Evolutionary conservation across 768 basidiomycete genomes (phyloP).

Genomic region (Asterophora parasitica): DNA sequence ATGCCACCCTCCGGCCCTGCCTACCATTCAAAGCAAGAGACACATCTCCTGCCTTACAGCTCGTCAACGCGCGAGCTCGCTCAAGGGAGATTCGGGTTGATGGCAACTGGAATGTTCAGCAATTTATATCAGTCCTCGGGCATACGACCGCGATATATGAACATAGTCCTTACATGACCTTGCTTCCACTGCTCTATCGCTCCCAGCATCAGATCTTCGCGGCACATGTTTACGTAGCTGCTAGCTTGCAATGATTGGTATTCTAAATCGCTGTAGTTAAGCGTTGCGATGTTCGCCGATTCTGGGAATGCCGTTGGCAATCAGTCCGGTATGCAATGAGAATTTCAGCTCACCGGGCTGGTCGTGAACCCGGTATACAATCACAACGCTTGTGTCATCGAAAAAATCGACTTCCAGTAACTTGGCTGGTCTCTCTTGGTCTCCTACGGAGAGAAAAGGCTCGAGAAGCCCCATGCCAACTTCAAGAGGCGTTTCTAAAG

Average conservation of each 20-base stretch:
- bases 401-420: slow-evolving; percentile 73
- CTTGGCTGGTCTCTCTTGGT: slow-evolving; percentile 38
- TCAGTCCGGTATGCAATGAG: slow-evolving; percentile 23
- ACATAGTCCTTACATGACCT: slow-evolving; percentile 53
- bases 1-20: slow-evolving; percentile 67
- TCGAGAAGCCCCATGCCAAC: slow-evolving; percentile 52
- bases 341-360: slow-evolving; percentile 42
- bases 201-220: slow-evolving; percentile 63
- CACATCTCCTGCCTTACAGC: slow-evolving; percentile 47
- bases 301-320: slow-evolving; percentile 39
- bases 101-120: slow-evolving; percentile 40
- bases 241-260: slow-evolving; percentile 49
- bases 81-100: slow-evolving; percentile 47
- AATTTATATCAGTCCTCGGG: slow-evolving; percentile 28
- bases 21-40: slow-evolving; percentile 72
- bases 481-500: slow-evolving; percentile 31
- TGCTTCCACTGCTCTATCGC: slow-evolving; percentile 52
- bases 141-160: slow-evolving; percentile 17
- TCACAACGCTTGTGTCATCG: slow-evolving; percentile 64
- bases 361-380: slow-evolving; percentile 52
- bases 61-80: slow-evolving; percentile 50
- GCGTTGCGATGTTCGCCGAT: slow-evolving; percentile 55
- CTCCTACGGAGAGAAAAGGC: slow-evolving; percentile 41
- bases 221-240: slow-evolving; percentile 49
- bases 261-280: slow-evolving; percentile 55